phyloP scores from a whole-genome alignment of 1,139 yeast genomes.

The Taphrina communis region DNA sequence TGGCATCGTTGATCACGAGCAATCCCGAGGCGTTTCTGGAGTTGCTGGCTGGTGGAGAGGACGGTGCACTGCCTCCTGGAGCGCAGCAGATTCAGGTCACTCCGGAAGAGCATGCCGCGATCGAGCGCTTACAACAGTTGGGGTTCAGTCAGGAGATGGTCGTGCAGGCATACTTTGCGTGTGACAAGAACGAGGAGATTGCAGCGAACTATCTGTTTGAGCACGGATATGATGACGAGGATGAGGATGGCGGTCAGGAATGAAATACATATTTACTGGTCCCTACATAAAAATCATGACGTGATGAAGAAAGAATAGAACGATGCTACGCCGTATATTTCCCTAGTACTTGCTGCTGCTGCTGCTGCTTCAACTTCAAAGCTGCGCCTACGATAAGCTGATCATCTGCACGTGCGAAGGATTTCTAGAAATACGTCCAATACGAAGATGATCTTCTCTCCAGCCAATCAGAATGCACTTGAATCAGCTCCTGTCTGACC shows the following conservation, averaged over 20 bases:
- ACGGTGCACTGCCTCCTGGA: constrained; percentile 52
- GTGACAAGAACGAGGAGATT: constrained; percentile 95
- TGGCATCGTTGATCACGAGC: constrained; percentile 70
- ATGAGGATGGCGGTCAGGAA: constrained; percentile 44
- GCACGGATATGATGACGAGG: constrained; percentile 52
- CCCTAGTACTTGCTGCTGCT: too few species aligned
- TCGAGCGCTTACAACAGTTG: constrained; percentile 81
- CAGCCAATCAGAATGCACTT: constrained; percentile 5
- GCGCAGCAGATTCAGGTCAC: constrained; percentile 65
- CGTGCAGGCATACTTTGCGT: constrained; percentile 93
- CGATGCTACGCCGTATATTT: too few species aligned
- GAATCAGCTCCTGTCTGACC: constrained; percentile 18
- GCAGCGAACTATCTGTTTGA: constrained; percentile 44
- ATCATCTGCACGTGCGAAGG: too few species aligned
- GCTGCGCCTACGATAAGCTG: too few species aligned
- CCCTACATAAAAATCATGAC: not conserved
- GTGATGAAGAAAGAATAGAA: not conserved
- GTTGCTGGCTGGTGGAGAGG: constrained; percentile 55
- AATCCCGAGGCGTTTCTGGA: constrained; percentile 87
- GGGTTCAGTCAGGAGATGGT: constrained; percentile 90
- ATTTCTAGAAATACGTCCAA: not conserved
- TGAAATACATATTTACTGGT: not conserved
- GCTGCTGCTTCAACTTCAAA: too few species aligned
- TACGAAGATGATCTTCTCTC: not conserved
- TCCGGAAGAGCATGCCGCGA: constrained; percentile 85